Evolutionary conservation across 163 green algal genomes (phyloP).

Genomic region (Prototheca stagnorum): DNA sequence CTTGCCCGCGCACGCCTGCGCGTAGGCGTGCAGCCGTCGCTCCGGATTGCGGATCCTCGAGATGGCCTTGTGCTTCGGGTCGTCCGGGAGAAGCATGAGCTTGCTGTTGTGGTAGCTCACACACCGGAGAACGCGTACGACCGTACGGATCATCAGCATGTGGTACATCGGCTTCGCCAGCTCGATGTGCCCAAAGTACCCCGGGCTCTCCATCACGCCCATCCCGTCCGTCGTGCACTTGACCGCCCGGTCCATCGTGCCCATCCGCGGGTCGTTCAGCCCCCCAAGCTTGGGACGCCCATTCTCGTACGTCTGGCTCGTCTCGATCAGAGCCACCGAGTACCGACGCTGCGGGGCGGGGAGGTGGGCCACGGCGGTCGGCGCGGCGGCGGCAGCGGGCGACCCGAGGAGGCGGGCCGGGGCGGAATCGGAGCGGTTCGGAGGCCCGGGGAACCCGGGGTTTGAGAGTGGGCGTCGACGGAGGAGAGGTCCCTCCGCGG

Average conservation of each 20-base stretch:
- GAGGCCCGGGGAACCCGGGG: too few relatives aligned
- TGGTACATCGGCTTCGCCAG: slow-evolving; percentile 93
- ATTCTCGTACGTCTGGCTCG: slow-evolving; percentile 78
- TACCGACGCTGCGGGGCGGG: slow-evolving; percentile 56
- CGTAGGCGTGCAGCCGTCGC: slow-evolving; percentile 61
- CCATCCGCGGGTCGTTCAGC: slow-evolving; percentile 82
- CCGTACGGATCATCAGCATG: slow-evolving; percentile 82
- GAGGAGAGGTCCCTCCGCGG: too few relatives aligned
- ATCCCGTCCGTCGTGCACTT: slow-evolving; percentile 77
- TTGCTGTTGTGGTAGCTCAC: slow-evolving; percentile 82
- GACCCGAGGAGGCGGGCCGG: neutral
- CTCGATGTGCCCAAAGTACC: slow-evolving; percentile 93
- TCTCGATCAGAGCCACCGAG: slow-evolving; percentile 85
- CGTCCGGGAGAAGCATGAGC: slow-evolving; percentile 64
- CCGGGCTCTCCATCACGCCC: slow-evolving; percentile 72
- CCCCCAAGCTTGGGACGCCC: slow-evolving; percentile 69
- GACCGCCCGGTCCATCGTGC: slow-evolving; percentile 79
- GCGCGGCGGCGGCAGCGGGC: neutral
- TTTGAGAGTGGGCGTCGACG: too few relatives aligned
- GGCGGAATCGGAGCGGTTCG: too few relatives aligned
- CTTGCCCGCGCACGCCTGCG: slow-evolving; percentile 60
- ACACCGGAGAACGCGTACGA: slow-evolving; percentile 87
- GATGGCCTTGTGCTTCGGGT: slow-evolving; percentile 53
- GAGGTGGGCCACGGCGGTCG: neutral
- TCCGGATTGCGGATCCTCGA: slow-evolving; percentile 54